These are phyloP conservation scores for Dichotomopilus funicola DNA, from an alignment of 2,329 filamentous ascomycete genomes.

Conservation along the genomic window DNA sequence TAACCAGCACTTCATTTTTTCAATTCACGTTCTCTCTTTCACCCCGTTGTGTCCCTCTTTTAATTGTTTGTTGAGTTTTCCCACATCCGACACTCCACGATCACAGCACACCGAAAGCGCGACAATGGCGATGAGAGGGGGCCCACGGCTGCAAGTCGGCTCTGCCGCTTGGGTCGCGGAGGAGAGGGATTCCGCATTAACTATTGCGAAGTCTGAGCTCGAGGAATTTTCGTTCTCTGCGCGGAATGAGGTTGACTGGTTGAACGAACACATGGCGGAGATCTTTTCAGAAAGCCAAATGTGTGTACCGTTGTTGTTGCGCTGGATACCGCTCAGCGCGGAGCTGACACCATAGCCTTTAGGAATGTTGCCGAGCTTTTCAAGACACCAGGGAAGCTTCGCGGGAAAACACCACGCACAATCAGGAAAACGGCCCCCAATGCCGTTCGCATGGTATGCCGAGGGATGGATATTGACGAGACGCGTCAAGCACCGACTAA, in stretches of 20 bases:
- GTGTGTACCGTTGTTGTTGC: constrained; percentile 46
- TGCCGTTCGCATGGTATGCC: constrained; percentile 58
- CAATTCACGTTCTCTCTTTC: not conserved
- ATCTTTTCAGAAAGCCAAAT: constrained; percentile 82
- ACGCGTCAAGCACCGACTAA: constrained; percentile 15
- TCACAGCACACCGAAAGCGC: not conserved
- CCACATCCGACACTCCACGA: not conserved
- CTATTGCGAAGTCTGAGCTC: constrained; percentile 72
- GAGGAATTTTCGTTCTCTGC: constrained; percentile 92
- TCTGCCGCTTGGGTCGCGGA: constrained; percentile 78
- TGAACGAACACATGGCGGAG: constrained; percentile 97
- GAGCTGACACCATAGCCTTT: constrained; percentile 13
- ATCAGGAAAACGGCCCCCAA: constrained; percentile 51
- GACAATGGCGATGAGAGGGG: constrained; percentile 40
- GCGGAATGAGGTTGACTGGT: constrained; percentile 91
- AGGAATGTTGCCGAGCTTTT: constrained; percentile 94
- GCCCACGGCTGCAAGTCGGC: constrained; percentile 63
- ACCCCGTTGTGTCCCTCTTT: constrained; percentile 3
- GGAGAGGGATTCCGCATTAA: constrained; percentile 71
- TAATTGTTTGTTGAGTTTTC: constrained; percentile 6
- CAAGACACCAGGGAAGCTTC: constrained; percentile 81
- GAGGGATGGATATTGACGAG: not conserved
- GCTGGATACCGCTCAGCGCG: not conserved
- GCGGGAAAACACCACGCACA: constrained; percentile 73
- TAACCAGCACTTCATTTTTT: not conserved